phyloP scores from a whole-genome alignment of 176 grass and related monocot genomes.

The Musa acuminata region DNA sequence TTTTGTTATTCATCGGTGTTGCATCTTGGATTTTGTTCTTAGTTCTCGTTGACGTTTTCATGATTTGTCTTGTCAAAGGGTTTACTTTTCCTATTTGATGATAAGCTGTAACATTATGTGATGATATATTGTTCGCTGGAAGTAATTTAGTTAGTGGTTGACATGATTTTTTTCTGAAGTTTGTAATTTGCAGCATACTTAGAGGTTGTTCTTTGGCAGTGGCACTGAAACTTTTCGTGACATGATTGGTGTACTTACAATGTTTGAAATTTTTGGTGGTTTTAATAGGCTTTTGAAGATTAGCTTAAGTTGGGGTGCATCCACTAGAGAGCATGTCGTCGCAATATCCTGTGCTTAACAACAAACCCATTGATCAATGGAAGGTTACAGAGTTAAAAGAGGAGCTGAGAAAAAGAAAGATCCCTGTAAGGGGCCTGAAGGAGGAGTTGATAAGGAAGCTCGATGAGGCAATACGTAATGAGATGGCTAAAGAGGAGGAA shows the following conservation, averaged over 20 bases:
- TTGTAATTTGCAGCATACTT: too few species aligned
- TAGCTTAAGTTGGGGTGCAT: neutral
- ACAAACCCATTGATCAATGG: constrained; percentile 79
- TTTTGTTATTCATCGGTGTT: neutral
- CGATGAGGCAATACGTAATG: constrained; percentile 39
- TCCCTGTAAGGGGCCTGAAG: constrained; percentile 57
- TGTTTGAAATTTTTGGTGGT: neutral
- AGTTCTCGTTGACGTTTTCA: too few species aligned
- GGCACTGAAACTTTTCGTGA: neutral
- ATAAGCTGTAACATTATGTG: neutral
- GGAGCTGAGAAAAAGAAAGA: constrained; percentile 52
- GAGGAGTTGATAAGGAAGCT: constrained; percentile 67
- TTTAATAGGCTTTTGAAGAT: neutral
- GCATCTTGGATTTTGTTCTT: too few species aligned
- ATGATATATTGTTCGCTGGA: neutral
- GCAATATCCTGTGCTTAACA: constrained; percentile 46
- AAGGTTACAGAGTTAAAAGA: constrained; percentile 67
- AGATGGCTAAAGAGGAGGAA: constrained; percentile 16
- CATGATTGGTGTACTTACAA: neutral
- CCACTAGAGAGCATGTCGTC: constrained; percentile 20
- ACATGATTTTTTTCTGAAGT: neutral
- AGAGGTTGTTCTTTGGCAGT: too few species aligned
- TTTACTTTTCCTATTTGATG: neutral
- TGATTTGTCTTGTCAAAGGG: neutral
- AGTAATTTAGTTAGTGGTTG: neutral